phyloP scores from a whole-genome alignment of 805 yeast genomes.

The Wickerhamiella sorbophila region DNA sequence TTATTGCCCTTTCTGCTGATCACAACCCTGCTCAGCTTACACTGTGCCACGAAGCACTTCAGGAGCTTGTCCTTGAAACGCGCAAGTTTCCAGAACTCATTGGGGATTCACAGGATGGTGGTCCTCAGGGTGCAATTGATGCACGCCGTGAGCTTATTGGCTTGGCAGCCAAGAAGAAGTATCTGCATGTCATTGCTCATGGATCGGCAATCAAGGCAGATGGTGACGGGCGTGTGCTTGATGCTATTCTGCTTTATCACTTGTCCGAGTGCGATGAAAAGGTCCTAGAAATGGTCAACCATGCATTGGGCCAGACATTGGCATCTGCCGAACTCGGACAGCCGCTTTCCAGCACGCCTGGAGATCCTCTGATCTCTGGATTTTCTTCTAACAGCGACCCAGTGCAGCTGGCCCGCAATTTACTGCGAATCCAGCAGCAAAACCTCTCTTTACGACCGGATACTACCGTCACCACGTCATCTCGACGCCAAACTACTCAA shows the following conservation, averaged over 20 bases:
- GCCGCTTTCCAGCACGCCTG: slow-evolving; percentile 29
- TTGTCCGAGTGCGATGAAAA: slow-evolving; percentile 76
- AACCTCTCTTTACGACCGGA: slow-evolving; percentile 23
- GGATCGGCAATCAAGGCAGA: slow-evolving; percentile 77
- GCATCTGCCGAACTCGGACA: slow-evolving; percentile 55
- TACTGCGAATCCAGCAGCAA: slow-evolving; percentile 24
- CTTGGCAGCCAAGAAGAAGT: slow-evolving; percentile 44
- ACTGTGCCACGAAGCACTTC: slow-evolving; percentile 60
- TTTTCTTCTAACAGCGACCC: slow-evolving; percentile 17
- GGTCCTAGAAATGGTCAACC: slow-evolving; percentile 61
- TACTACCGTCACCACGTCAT: slow-evolving; percentile 34
- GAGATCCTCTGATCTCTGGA: slow-evolving; percentile 14
- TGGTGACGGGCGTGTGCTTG: slow-evolving; percentile 79
- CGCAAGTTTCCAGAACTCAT: slow-evolving; percentile 67
- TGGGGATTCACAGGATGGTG: slow-evolving; percentile 72
- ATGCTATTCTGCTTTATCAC: slow-evolving; percentile 74
- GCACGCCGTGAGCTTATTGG: slow-evolving; percentile 52
- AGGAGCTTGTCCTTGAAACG: slow-evolving; percentile 74
- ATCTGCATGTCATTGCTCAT: slow-evolving; percentile 58
- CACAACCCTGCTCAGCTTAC: slow-evolving; percentile 28
- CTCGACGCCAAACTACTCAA: slow-evolving; percentile 50
- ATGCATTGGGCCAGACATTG: slow-evolving; percentile 62
- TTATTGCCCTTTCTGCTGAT: slow-evolving; percentile 46
- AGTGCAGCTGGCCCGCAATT: slow-evolving; percentile 26
- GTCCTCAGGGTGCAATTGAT: slow-evolving; percentile 77